Base-by-base conservation (phyloP, 805 yeast species). In the Wickerhamiella brachini region DNA sequence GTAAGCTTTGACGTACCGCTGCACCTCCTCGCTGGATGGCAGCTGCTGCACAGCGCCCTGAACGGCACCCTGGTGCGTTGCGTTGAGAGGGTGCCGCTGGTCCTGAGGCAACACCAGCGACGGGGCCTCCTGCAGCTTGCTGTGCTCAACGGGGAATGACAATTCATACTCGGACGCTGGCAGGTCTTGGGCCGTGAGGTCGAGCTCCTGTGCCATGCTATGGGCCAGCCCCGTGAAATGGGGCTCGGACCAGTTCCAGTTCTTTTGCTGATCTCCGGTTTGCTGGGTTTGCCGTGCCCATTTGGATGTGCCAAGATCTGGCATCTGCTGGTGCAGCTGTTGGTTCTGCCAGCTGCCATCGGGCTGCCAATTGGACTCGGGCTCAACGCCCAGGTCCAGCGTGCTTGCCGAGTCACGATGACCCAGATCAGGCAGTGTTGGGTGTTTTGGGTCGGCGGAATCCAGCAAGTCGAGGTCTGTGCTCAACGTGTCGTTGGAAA, bases 11-110 rank as follows among this genome's bases (percentile, higher is more conserved):
- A 83, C 75, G 64, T 85, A 89, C 46, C 78, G 75, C 63, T 86
- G 88, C 59, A 89, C 68, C 57, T 88, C 95, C 21, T 78, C 80
- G 47, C 82, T 68, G 9, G 80, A 76, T 0, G 95, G 95, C 57
- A 88, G 81, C 57, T 83, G 75, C 21, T 61, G 61, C 9, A 54
- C 44, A 5, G 44, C 44, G 44, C 44, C n/a, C 21, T 61, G 61
- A 6, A 54, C 44, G n/a, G 44, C 44, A 24, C 44, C n/a, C 44
- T 41, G 44, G 44, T 21, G 22, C 20, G 22, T 3, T n/a, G 24
- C n/a, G 13, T 41, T 41, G 24, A 41, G 44, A 4, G 15, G 22
- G n/a, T 6, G 31, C 9, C 34, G 45, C 46, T 4, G 51, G 45
- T 12, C 41, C 44, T 12, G 22, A 23, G 15, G 29, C 20, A 8